phyloP scores from a whole-genome alignment of 768 basidiomycete species.

The Lactarius indigo region DNA sequence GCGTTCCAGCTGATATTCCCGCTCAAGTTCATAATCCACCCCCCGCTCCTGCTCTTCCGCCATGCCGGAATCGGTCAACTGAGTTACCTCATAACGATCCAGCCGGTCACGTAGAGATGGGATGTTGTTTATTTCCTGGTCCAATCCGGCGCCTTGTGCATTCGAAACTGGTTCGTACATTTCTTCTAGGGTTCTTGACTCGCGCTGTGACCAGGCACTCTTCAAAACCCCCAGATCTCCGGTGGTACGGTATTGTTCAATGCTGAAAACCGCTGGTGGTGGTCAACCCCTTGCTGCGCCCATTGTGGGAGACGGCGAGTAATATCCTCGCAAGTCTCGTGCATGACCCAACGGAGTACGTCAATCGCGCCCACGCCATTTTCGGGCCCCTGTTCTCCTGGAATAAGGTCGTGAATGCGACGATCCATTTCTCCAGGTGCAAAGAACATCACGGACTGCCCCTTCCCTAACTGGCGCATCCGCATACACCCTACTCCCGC shows the following conservation, averaged over 20 bases:
- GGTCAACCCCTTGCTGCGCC: slow-evolving; percentile 9
- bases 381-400: not conserved
- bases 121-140: not conserved
- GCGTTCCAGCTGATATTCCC: not conserved
- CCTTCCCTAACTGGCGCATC: slow-evolving; percentile 9
- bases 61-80: not conserved
- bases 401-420: slow-evolving; percentile 1
- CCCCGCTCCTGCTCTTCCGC: slow-evolving; percentile 15
- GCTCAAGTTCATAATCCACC: slow-evolving; percentile 2
- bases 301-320: slow-evolving; percentile 4
- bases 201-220: slow-evolving; percentile 1
- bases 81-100: not conserved
- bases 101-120: not conserved
- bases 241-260: not conserved
- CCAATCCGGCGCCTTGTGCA: not conserved
- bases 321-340: slow-evolving; percentile 15
- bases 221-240: not conserved
- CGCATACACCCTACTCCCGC: slow-evolving; percentile 9
- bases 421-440: slow-evolving; percentile 13
- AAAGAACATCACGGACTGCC: slow-evolving; percentile 10
- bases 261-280: not conserved
- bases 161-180: not conserved
- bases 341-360: slow-evolving; percentile 11
- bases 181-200: slow-evolving; percentile 4
- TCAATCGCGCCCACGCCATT: not conserved